Percentiles rank a stretch among this genome's conserved stretches.
phyloP scores from a whole-genome alignment of 495 filamentous ascomycete genomes.

The Mycothermus thermophilus region DNA sequence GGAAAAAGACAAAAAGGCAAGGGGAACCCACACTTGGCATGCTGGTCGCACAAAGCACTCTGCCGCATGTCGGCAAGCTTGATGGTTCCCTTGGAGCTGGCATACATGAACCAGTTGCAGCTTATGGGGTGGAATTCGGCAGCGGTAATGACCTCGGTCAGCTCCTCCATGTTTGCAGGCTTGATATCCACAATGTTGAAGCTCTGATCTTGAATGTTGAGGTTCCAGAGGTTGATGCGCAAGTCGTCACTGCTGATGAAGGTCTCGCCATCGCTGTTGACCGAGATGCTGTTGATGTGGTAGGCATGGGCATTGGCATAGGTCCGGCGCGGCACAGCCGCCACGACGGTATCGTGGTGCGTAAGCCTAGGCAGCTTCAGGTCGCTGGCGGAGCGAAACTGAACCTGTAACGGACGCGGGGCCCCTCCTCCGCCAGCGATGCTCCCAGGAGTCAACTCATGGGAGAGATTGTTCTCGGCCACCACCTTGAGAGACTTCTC shows the following conservation, averaged over 20 bases:
- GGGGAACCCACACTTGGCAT: slow-evolving; percentile 66
- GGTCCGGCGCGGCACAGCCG: slow-evolving; percentile 84
- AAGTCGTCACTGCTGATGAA: slow-evolving; percentile 98
- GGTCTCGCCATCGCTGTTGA: slow-evolving; percentile 97
- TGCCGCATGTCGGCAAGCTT: slow-evolving; percentile 97
- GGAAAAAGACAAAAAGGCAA: not conserved
- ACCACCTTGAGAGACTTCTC: slow-evolving; percentile 98
- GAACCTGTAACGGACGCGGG: slow-evolving; percentile 48
- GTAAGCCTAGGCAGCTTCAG: slow-evolving; percentile 90
- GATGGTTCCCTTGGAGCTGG: slow-evolving; percentile 96
- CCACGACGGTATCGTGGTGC: slow-evolving; percentile 96
- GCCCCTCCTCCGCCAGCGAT: slow-evolving; percentile 61
- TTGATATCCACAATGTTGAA: slow-evolving; percentile 99
- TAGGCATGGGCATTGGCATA: slow-evolving; percentile 98
- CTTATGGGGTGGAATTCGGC: slow-evolving; percentile 94
- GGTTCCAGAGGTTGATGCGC: slow-evolving; percentile 95
- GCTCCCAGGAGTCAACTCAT: slow-evolving; percentile 75
- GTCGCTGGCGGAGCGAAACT: slow-evolving; percentile 67
- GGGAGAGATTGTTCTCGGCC: slow-evolving; percentile 94
- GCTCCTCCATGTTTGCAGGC: slow-evolving; percentile 97
- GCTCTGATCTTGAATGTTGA: slow-evolving; percentile 98
- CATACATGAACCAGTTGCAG: slow-evolving; percentile 99
- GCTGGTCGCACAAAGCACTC: slow-evolving; percentile 88
- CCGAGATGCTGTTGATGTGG: slow-evolving; percentile 99
- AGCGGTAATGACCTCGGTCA: slow-evolving; percentile 96